Evolutionary conservation across 1,139 yeast species (phyloP), one percentile per base, ranked within the genome.

Genomic region (Geotrichum histeridarum): DNA sequence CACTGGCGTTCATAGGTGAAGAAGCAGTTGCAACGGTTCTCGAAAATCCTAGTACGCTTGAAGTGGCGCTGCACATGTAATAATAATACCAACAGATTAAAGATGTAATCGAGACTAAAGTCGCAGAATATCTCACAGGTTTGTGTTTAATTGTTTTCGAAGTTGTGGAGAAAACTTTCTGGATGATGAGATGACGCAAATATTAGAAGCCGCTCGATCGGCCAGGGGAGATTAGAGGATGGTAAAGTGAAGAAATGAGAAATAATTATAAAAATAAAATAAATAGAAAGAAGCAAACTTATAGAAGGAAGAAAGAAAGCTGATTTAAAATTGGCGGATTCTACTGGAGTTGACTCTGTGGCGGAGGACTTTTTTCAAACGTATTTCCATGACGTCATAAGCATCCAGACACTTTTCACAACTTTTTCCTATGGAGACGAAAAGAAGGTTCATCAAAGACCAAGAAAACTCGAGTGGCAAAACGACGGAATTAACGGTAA

Each of bases 1-100:
- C 32, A 8, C 30, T 44, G n/a, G 36, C 44, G 39, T 42, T 42
- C 51, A 48, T 48, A 6, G 45, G 17, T 1, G 14, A 41, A 42
- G 46, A 31, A 7, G 18, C 12, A 2, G 46, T 42, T 7, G 46
- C 14, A 22, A n/a, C 27, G 3, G 46, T 30, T 14, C 3, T 12
- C 9, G 46, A 30, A 27, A n/a, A 30, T 14, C 9, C 17, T 27
- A 12, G 15, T 27, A 14, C 27, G 36, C 22, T 12, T n/a, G 22
- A 22, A 11, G 27, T n/a, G 43, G 18, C 30, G 43, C 7, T 17
- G 43, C 8, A 15, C 12, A 42, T 22, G 46, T n/a, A 22, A 22
- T 22, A 22, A 22, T 22, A 22, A 3, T 5, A 22, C 27, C 5
- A 22, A 5, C 27, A 22, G 5, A 22, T 5, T 22, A 22, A 22